A percentile compares a stretch with the other conserved stretches of the same genome.
phyloP scores from a whole-genome alignment of 352 stramenopile species.

The Globisporangium middletonii region DNA sequence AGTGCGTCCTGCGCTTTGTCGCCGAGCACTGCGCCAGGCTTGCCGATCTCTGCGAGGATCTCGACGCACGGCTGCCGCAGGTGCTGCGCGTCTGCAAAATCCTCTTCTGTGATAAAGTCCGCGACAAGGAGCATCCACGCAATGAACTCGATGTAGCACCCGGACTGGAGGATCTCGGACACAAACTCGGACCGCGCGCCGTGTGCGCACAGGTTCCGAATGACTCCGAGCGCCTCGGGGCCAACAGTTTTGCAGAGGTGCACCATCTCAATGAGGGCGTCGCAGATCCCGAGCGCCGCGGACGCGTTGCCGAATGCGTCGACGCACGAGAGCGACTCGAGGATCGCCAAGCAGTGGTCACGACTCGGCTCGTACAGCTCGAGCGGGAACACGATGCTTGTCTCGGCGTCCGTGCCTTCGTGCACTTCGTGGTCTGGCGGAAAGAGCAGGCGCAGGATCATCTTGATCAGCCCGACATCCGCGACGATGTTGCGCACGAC shows the following conservation, averaged over 20 bases:
- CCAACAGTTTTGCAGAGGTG: constrained; percentile 55
- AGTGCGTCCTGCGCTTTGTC: constrained; percentile 46
- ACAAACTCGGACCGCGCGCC: constrained; percentile 39
- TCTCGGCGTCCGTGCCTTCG: constrained; percentile 40
- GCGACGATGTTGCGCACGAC: constrained; percentile 53
- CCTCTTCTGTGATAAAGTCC: constrained; percentile 55
- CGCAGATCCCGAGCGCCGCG: constrained; percentile 59
- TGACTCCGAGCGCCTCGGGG: constrained; percentile 45
- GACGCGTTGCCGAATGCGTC: constrained; percentile 43
- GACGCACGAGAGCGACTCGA: constrained; percentile 52
- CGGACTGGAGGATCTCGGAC: constrained; percentile 61
- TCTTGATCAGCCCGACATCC: constrained; percentile 60
- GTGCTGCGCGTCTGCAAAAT: constrained; percentile 43
- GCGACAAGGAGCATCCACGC: constrained; percentile 63
- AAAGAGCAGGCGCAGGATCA: constrained; percentile 68
- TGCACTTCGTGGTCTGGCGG: constrained; percentile 76
- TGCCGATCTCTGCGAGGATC: constrained; percentile 59
- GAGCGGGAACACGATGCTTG: constrained; percentile 41
- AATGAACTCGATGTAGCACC: constrained; percentile 76
- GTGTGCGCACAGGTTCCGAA: constrained; percentile 60
- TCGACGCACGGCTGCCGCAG: constrained; percentile 56
- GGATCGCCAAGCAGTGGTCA: constrained; percentile 49
- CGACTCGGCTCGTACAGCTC: constrained; percentile 62
- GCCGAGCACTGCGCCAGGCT: constrained; percentile 31
- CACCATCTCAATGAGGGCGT: constrained; percentile 73